Base-by-base conservation (phyloP, 2,329 filamentous ascomycete genomes). In the Sphaerostilbella broomeana region DNA sequence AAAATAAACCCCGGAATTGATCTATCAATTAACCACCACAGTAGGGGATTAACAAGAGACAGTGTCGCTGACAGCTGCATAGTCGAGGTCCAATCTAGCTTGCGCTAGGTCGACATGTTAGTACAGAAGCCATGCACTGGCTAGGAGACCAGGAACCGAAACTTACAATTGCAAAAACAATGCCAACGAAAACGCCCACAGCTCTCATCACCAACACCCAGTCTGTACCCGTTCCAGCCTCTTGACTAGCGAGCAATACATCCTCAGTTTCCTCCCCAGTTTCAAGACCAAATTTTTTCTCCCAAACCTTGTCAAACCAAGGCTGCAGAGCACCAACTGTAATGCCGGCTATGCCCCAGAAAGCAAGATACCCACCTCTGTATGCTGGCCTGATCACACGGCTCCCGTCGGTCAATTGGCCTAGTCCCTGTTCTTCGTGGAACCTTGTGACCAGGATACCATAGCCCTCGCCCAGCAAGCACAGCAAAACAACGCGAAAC, bases 21-120 rank as follows among this genome's bases (percentile, higher is more conserved):
- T 35, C 90, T 85, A 63, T 98, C 92, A 55, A 98, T 84, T 17
- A 97, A 72, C 63, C 94, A 98, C 92, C 92, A 98, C 13, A 98
- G 69, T 8, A 92, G 84, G 1, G 92, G 90, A 58, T 97, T 97
- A 15, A 84, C 86, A 44, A 97, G 77, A 16, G 88, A 86, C 34
- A 98, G 79, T 1, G 89, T 92, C 18, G 94, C 63, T 1, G 89
- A 94, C 15, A 94, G 80, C 62, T 98, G 92, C n/a, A 95, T 77
- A 2, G 88, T 92, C 7, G 89, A 95, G 52, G 89, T 77, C 92
- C 92, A 98, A 1, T 87, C 85, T 8, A 95, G 76, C 61, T 85
- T 86, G 48, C 92, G 82, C 86, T 94, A 31, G 21, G 34, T 40
- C 6, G 30, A n/a, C 6, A 12, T 33, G 49, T 56, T 26, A 41